Evolutionary conservation across 2,329 filamentous ascomycete genomes (phyloP).

Genomic region (Stachybotrys echinatus): DNA sequence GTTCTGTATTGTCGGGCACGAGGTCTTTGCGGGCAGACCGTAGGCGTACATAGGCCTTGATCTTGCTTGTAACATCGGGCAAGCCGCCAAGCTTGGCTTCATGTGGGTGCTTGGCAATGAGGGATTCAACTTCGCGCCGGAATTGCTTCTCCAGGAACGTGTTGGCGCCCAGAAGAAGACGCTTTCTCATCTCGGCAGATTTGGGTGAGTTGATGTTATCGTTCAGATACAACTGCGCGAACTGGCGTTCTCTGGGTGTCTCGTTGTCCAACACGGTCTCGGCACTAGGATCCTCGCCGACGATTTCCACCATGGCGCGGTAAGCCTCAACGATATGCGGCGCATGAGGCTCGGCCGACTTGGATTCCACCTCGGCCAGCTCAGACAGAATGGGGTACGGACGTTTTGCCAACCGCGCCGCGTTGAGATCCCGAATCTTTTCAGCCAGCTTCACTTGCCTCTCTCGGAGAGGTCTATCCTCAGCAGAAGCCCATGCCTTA

Average conservation of each 20-base stretch:
- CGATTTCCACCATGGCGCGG: constrained; percentile 72
- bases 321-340: constrained; percentile 79
- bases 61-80: constrained; percentile 82
- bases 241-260: constrained; percentile 71
- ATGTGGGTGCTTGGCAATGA: constrained; percentile 76
- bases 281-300: constrained; percentile 62
- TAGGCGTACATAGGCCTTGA: constrained; percentile 86
- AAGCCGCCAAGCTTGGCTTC: constrained; percentile 88
- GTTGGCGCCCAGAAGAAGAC: constrained; percentile 75
- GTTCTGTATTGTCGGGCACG: constrained; percentile 70
- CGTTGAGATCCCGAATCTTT: constrained; percentile 74
- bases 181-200: constrained; percentile 65
- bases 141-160: constrained; percentile 77
- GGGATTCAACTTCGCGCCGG: constrained; percentile 67
- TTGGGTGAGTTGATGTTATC: constrained; percentile 60
- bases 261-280: constrained; percentile 55
- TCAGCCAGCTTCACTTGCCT: constrained; percentile 79
- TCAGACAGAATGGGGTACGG: constrained; percentile 71
- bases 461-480: constrained; percentile 73
- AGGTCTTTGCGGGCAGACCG: constrained; percentile 77
- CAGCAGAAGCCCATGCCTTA: constrained; percentile 43
- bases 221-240: constrained; percentile 71
- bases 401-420: constrained; percentile 58
- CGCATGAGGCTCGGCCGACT: constrained; percentile 64
- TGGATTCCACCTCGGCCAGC: constrained; percentile 68